Evolutionary conservation across 768 basidiomycete genomes (phyloP).

Genomic region (Mycena vitilis): DNA sequence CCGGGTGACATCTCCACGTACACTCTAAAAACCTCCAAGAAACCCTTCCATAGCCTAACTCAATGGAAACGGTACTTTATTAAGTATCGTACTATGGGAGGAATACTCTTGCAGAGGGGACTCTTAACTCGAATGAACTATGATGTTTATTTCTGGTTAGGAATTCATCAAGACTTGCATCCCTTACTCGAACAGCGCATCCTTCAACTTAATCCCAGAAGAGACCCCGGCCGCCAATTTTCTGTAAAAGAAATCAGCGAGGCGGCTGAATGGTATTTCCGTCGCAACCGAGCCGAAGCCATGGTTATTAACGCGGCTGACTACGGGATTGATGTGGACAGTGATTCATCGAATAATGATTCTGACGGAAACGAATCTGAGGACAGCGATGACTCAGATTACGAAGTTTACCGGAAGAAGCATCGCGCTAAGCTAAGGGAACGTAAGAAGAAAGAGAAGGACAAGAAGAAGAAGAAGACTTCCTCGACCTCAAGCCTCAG

Average conservation of each 20-base stretch:
- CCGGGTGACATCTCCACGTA: constrained; percentile 6
- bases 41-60: too few species aligned
- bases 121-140: not conserved
- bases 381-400: constrained; percentile 6
- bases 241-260: constrained; percentile 7
- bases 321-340: not conserved
- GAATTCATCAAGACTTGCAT: constrained; percentile 2
- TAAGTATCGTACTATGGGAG: too few species aligned
- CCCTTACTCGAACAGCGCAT: not conserved
- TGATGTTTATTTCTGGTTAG: constrained; percentile 24
- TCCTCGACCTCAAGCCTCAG: not conserved
- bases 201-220: not conserved
- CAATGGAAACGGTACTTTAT: too few species aligned
- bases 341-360: not conserved
- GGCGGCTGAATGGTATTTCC: constrained; percentile 20
- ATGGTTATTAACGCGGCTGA: constrained; percentile 15
- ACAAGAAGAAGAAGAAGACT: not conserved
- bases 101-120: too few species aligned
- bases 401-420: constrained; percentile 13
- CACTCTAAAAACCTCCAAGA: not conserved
- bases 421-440: not conserved
- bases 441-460: constrained; percentile 15
- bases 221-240: not conserved
- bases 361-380: not conserved
- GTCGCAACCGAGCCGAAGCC: constrained; percentile 6